These are phyloP conservation scores for Dactylorhiza incarnata DNA, from an alignment of 106 monocot species.

Conservation along the genomic window DNA sequence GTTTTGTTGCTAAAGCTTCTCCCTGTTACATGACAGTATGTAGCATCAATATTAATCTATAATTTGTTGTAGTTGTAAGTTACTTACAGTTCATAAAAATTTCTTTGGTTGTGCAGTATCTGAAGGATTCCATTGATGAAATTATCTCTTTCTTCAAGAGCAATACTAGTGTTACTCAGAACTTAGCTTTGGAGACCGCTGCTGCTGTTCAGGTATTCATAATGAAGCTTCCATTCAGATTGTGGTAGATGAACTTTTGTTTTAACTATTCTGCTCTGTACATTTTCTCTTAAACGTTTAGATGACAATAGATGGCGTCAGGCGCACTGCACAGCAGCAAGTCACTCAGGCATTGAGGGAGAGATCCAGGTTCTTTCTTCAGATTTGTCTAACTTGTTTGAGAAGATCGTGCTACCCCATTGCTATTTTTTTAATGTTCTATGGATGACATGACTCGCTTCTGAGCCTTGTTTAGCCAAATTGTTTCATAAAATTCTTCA, in stretches of 20 bases:
- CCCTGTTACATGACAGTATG: slow-evolving; percentile 98
- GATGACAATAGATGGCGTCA: slow-evolving; percentile 96
- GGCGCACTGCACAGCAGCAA: slow-evolving; percentile 82
- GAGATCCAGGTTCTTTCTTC: slow-evolving; percentile 63
- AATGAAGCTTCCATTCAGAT: background rate
- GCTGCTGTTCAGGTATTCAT: slow-evolving; percentile 81
- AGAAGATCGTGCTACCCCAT: background rate
- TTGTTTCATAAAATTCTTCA: too few relatives aligned
- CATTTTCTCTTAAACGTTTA: slow-evolving; percentile 23
- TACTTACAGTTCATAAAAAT: slow-evolving; percentile 4
- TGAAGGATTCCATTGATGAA: slow-evolving; percentile 79
- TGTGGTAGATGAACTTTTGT: slow-evolving; percentile 1
- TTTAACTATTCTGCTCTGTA: background rate
- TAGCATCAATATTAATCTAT: slow-evolving; percentile 1
- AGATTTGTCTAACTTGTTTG: slow-evolving; percentile 3
- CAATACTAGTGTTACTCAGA: slow-evolving; percentile 63
- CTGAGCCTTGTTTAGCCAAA: background rate
- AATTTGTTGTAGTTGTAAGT: background rate
- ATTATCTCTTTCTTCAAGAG: slow-evolving; percentile 87
- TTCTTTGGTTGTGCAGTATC: slow-evolving; percentile 46
- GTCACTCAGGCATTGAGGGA: slow-evolving; percentile 70
- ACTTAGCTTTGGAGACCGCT: slow-evolving; percentile 81
- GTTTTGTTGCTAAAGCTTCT: slow-evolving; percentile 88
- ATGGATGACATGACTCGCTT: background rate
- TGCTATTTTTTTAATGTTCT: background rate